Evolutionary conservation across 257 asterid genomes (phyloP), one percentile per base, ranked within the genome.

Genomic region (Capsicum chinense): DNA sequence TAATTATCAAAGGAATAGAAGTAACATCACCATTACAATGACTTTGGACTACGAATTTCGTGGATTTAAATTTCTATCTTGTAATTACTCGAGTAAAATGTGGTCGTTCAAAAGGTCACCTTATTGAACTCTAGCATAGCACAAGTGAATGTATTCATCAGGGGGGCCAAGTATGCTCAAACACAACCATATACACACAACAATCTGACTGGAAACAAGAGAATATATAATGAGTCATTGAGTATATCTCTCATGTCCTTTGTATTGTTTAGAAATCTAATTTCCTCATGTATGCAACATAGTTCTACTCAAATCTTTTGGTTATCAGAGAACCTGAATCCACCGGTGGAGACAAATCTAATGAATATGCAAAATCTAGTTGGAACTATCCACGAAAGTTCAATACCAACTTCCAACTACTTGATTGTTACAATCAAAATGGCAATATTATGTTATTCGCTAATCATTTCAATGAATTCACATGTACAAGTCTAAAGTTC

Each of bases 391-490:
- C 42, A 19, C n/a, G 19, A n/a, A 73, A 47, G 9, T 73, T 10
- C 80, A 47, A 73, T 73, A n/a, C 58, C n/a, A 73, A 73, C 59
- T 47, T 73, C 80, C 17, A 73, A 73, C 80, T 47, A 73, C 59
- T 71, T n/a, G 58, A 73, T n/a, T 10, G 57, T 73, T 13, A 58
- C 59, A 47, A 71, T 26, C 44, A 47, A 73, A 47, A 47, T n/a
- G 39, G 56, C n/a, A 17, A 70, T 47, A 73, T n/a, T 2, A 26
- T 21, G 59, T 19, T 12, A 73, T 74, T 74, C 62, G 21, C 62
- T 12, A 74, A 50, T 50, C 81, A 14, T 74, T 52, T 74, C 79
- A 14, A 74, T 1, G 3, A 74, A 74, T 21, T 21, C 39, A 74
- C 60, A 26, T 26, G 33, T 26, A 1, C 33, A 26, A 26, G 33